These are phyloP conservation scores for Citrus medica DNA, from an alignment of 345 rosid genomes.

Conservation along the genomic window DNA sequence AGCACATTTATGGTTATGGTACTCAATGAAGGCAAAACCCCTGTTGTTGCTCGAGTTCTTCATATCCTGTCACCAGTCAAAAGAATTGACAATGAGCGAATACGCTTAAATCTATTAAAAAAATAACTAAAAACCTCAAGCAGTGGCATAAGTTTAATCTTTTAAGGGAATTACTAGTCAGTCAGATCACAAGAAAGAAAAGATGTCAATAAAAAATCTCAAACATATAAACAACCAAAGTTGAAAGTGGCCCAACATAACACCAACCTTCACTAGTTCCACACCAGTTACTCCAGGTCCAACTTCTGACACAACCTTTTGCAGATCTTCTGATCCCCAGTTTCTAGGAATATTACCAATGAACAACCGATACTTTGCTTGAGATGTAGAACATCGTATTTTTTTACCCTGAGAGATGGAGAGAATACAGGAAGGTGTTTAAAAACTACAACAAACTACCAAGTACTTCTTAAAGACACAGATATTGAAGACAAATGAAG, in stretches of 20 bases:
- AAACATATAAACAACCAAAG: background rate
- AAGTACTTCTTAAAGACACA: background rate
- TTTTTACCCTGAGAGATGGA: slow-evolving; percentile 46
- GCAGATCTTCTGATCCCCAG: slow-evolving; percentile 58
- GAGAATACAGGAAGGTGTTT: slow-evolving; percentile 4
- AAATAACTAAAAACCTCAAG: background rate
- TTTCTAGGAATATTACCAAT: slow-evolving; percentile 65
- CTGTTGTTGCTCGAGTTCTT: slow-evolving; percentile 50
- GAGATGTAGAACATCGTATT: slow-evolving; percentile 61
- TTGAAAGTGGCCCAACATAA: background rate
- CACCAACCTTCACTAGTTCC: slow-evolving; percentile 60
- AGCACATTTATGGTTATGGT: slow-evolving; percentile 66
- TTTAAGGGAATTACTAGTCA: background rate
- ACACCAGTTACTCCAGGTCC: slow-evolving; percentile 66
- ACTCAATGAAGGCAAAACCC: slow-evolving; percentile 74
- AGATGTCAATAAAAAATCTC: background rate
- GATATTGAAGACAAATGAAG: background rate
- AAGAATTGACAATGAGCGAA: background rate
- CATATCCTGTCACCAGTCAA: slow-evolving; percentile 40
- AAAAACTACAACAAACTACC: slow-evolving; percentile 2
- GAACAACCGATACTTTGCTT: slow-evolving; percentile 55
- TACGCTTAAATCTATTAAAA: background rate
- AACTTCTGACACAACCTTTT: slow-evolving; percentile 43
- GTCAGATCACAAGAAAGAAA: background rate
- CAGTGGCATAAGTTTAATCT: background rate